These are phyloP conservation scores for Thielaviopsis ethacetica DNA, from an alignment of 2,329 filamentous ascomycete genomes.

Conservation along the genomic window DNA sequence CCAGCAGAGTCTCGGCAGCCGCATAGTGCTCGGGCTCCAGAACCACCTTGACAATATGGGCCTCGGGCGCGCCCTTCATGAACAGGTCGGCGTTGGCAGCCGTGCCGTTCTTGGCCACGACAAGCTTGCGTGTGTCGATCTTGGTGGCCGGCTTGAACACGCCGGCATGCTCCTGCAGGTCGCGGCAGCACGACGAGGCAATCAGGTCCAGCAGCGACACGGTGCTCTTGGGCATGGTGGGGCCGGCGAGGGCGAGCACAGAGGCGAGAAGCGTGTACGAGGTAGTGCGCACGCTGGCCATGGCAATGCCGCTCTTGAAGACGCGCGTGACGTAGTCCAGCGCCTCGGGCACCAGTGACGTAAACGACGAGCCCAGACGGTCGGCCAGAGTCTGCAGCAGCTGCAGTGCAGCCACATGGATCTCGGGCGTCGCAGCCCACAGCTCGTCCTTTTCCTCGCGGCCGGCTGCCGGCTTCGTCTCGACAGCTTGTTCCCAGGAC, in stretches of 20 bases:
- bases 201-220: conserved; percentile 46
- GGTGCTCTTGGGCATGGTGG: conserved; percentile 47
- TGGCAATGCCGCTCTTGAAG: conserved; percentile 41
- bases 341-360: conserved; percentile 45
- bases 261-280: conserved; percentile 43
- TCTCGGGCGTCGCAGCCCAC: conserved; percentile 53
- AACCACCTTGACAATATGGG: conserved; percentile 12
- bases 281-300: conserved; percentile 38
- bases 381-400: conserved; percentile 41
- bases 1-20: conserved; percentile 47
- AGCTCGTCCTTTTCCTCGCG: conserved; percentile 71
- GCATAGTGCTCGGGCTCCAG: conserved; percentile 30
- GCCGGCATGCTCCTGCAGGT: conserved; percentile 44
- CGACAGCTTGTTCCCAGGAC: conserved; percentile 32
- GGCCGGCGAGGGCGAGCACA: conserved; percentile 46
- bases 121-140: conserved; percentile 20
- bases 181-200: conserved; percentile 54
- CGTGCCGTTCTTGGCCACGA: conserved; percentile 20
- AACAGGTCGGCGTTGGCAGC: conserved; percentile 57
- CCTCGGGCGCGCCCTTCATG: conserved; percentile 25
- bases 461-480: conserved; percentile 55
- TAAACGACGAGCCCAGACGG: conserved; percentile 39
- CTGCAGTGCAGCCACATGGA: conserved; percentile 56
- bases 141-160: conserved; percentile 16
- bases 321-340: conserved; percentile 58